Evolutionary conservation across 2,329 filamentous ascomycete species (phyloP).

Genomic region (Coccinonectria pachysandricola): DNA sequence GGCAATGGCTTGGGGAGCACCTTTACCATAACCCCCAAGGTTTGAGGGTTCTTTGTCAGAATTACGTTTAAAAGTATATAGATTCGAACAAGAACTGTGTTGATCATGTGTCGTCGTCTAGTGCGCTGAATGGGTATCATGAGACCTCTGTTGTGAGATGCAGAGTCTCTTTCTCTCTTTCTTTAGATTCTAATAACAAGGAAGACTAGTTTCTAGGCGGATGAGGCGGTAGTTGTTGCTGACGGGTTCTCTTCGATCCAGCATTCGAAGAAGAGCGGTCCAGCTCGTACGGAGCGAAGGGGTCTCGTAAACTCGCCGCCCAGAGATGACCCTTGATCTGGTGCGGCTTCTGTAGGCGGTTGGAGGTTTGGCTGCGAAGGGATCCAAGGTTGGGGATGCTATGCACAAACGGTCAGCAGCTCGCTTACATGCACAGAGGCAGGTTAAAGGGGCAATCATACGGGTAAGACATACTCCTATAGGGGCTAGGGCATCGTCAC

Average conservation of each 20-base stretch:
- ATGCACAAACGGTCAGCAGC: background rate
- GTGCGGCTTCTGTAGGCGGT: slow-evolving; percentile 21
- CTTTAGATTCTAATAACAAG: too few species aligned
- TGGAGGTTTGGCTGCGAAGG: slow-evolving; percentile 41
- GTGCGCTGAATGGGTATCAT: slow-evolving; percentile 7
- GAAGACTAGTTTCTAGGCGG: too few species aligned
- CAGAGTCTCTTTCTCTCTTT: too few species aligned
- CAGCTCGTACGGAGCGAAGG: slow-evolving; percentile 43
- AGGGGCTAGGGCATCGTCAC: slow-evolving; percentile 46
- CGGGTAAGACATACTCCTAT: slow-evolving; percentile 38
- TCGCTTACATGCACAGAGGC: slow-evolving; percentile 1
- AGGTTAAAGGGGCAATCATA: background rate
- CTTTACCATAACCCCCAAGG: too few species aligned
- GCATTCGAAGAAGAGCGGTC: slow-evolving; percentile 55
- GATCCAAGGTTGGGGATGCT: slow-evolving; percentile 54
- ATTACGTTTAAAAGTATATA: too few species aligned
- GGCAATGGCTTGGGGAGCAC: too few species aligned
- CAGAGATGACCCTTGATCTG: slow-evolving; percentile 18
- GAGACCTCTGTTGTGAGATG: too few species aligned
- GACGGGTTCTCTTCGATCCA: slow-evolving; percentile 40
- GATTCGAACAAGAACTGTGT: too few species aligned
- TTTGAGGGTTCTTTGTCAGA: too few species aligned
- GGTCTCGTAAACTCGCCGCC: slow-evolving; percentile 35
- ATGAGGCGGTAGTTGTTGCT: background rate
- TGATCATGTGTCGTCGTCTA: too few species aligned